phyloP scores from a whole-genome alignment of 305 asterid genomes.

The Solanum hybrid region DNA sequence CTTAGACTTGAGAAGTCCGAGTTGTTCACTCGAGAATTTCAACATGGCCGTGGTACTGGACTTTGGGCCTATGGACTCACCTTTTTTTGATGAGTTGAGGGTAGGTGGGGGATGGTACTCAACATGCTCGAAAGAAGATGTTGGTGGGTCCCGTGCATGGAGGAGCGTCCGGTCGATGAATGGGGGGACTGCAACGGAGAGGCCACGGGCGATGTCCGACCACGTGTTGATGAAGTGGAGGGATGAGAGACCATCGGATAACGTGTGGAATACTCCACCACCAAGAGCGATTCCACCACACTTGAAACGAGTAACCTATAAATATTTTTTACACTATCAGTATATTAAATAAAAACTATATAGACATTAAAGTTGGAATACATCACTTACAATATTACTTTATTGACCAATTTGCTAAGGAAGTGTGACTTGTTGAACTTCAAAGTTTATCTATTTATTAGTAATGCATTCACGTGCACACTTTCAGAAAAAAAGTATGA shows the following conservation, averaged over 20 bases:
- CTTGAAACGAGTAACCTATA: conserved; percentile 29
- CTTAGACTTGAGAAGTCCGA: conserved; percentile 26
- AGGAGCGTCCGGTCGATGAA: conserved; percentile 46
- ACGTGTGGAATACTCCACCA: conserved; percentile 56
- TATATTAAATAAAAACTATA: background rate
- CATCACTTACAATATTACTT: background rate
- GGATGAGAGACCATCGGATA: conserved; percentile 67
- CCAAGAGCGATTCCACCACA: conserved; percentile 74
- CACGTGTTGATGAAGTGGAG: conserved; percentile 68
- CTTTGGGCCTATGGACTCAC: background rate
- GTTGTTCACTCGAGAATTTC: conserved; percentile 16
- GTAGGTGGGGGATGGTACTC: conserved; percentile 61
- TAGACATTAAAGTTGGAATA: background rate
- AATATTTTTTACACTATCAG: background rate
- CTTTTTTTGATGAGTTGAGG: conserved; percentile 17
- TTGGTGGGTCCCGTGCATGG: conserved; percentile 22
- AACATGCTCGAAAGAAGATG: conserved; percentile 27
- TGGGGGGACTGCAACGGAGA: conserved; percentile 32
- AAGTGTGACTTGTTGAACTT: background rate
- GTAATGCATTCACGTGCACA: background rate
- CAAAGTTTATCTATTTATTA: background rate
- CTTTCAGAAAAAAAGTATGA: background rate
- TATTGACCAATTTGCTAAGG: background rate
- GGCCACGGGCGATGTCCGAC: conserved; percentile 59
- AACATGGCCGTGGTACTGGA: conserved; percentile 18